These are phyloP conservation scores for Malus sylvestris DNA, from an alignment of 306 rosid species.

Conservation along the genomic window DNA sequence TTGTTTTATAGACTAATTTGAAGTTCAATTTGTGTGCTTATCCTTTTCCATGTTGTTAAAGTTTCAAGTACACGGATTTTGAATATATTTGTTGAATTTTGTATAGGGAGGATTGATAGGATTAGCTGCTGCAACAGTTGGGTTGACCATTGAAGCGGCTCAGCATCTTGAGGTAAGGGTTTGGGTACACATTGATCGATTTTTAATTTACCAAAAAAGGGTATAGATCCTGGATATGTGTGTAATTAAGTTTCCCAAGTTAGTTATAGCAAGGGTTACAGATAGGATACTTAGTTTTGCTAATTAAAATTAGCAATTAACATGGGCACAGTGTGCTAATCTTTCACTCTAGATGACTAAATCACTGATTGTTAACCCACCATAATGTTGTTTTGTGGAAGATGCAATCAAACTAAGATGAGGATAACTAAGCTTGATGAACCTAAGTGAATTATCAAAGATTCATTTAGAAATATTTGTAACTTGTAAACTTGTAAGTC, in stretches of 20 bases:
- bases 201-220: background rate
- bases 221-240: background rate
- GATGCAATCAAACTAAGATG: background rate
- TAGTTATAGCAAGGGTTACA: background rate
- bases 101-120: constrained; percentile 96
- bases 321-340: background rate
- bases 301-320: background rate
- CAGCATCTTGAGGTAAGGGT: constrained; percentile 90
- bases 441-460: background rate
- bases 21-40: constrained; percentile 17
- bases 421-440: background rate
- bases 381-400: background rate
- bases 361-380: background rate
- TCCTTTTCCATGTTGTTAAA: background rate
- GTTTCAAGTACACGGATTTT: background rate
- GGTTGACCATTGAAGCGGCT: constrained; percentile 81
- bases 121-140: constrained; percentile 99
- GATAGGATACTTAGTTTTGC: background rate
- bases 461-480: background rate
- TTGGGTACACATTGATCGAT: background rate
- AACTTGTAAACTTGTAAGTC: background rate
- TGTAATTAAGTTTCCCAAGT: background rate
- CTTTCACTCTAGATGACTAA: background rate
- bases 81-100: background rate
- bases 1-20: background rate